Evolutionary conservation across 768 basidiomycete genomes (phyloP).

Genomic region (Asterophora lycoperdoides): DNA sequence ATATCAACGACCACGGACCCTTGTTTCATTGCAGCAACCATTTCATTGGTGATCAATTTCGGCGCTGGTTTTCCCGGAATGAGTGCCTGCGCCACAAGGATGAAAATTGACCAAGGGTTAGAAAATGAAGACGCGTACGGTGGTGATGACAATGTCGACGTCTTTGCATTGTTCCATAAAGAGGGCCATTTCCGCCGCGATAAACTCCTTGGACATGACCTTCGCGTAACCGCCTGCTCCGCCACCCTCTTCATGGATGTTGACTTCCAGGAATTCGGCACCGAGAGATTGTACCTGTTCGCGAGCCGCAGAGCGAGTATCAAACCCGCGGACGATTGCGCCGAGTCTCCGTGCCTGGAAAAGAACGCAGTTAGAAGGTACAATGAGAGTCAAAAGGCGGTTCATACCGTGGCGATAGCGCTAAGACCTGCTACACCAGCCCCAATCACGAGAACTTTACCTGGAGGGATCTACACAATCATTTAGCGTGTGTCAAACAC

Average conservation of each 20-base stretch:
- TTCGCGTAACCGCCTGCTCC: slow-evolving; percentile 86
- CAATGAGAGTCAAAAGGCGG: neutral
- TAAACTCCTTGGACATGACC: slow-evolving; percentile 87
- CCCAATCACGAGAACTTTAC: slow-evolving; percentile 84
- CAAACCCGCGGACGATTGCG: slow-evolving; percentile 86
- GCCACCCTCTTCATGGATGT: slow-evolving; percentile 75
- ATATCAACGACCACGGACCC: slow-evolving; percentile 86
- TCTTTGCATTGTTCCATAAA: slow-evolving; percentile 87
- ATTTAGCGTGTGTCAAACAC: slow-evolving; percentile 1
- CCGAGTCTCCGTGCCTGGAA: slow-evolving; percentile 73
- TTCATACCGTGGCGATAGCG: slow-evolving; percentile 74
- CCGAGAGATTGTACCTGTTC: slow-evolving; percentile 90
- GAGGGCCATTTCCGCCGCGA: slow-evolving; percentile 83
- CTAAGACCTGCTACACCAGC: slow-evolving; percentile 87
- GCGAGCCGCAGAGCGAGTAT: slow-evolving; percentile 78
- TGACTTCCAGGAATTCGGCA: slow-evolving; percentile 85
- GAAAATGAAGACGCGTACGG: slow-evolving; percentile 36
- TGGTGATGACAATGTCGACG: slow-evolving; percentile 86
- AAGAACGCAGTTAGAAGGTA: neutral
- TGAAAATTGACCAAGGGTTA: neutral
- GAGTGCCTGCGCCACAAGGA: slow-evolving; percentile 47
- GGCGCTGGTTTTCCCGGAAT: slow-evolving; percentile 88
- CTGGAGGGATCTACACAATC: slow-evolving; percentile 64
- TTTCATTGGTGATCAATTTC: slow-evolving; percentile 78
- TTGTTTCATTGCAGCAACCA: slow-evolving; percentile 89